Conservation (phyloP, 129 eudicot genomes). For the Chrysanthemum seticuspe region DNA sequence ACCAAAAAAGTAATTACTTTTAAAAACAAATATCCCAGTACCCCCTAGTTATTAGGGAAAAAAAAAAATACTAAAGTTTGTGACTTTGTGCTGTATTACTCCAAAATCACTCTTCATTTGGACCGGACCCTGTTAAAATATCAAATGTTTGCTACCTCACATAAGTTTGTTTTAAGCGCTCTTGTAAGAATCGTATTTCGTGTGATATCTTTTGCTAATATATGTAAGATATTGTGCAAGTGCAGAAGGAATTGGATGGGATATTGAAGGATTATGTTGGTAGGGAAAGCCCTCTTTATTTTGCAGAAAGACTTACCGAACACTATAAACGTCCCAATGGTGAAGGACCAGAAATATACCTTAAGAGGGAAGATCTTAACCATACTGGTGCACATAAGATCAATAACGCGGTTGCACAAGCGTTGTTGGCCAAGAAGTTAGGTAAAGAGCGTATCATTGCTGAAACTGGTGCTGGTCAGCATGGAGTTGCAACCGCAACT, state of each 20-base stretch:
- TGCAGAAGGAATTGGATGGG: conserved; percentile 80
- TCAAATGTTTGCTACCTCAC: background rate
- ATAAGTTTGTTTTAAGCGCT: background rate
- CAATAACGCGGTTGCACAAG: conserved; percentile 87
- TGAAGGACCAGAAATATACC: conserved; percentile 77
- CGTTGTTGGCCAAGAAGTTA: conserved; percentile 73
- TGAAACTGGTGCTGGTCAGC: conserved; percentile 97
- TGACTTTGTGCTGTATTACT: background rate
- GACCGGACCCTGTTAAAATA: background rate
- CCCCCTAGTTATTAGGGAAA: background rate
- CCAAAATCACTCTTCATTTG: background rate
- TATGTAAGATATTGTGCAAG: background rate
- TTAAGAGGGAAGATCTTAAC: conserved; percentile 90
- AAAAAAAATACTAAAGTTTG: background rate
- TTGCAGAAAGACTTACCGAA: conserved; percentile 85
- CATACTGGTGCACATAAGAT: conserved; percentile 93
- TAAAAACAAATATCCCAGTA: background rate
- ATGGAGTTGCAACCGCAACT: conserved; percentile 95
- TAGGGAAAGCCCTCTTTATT: conserved; percentile 84
- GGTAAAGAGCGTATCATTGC: conserved; percentile 81
- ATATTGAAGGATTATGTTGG: conserved; percentile 86
- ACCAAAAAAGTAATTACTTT: background rate
- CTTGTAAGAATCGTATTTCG: background rate
- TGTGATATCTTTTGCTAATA: conserved; percentile 1
- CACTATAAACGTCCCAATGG: conserved; percentile 77